Conservation (phyloP, 495 filamentous ascomycete genomes). For the Neurospora sp. region DNA sequence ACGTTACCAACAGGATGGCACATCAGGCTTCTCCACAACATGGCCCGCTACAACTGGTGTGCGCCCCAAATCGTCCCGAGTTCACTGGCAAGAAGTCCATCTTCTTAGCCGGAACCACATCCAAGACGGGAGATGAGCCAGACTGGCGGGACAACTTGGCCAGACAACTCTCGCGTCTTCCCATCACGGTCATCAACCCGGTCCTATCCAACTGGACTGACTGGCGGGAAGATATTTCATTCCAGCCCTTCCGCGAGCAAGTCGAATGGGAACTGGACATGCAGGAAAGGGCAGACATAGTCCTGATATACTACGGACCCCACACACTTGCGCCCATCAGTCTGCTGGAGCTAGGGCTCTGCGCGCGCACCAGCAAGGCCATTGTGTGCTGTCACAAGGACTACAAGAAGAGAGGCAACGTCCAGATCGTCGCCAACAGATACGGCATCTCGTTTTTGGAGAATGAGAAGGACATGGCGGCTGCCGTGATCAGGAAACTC, state of each 20-base stretch:
- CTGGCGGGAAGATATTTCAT: constrained; percentile 37
- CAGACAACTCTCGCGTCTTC: constrained; percentile 24
- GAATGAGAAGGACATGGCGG: constrained; percentile 19
- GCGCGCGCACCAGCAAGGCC: constrained; percentile 31
- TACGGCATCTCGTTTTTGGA: constrained; percentile 30
- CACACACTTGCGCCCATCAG: constrained; percentile 20
- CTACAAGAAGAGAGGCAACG: constrained; percentile 48
- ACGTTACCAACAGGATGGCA: not conserved
- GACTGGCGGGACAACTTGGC: constrained; percentile 34
- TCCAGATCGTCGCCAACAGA: constrained; percentile 41
- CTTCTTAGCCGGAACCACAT: constrained; percentile 37
- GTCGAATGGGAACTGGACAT: constrained; percentile 51
- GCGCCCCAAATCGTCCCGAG: constrained; percentile 21
- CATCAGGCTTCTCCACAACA: not conserved
- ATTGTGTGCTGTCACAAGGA: constrained; percentile 42
- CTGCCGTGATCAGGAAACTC: constrained; percentile 16
- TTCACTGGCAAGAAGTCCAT: constrained; percentile 19
- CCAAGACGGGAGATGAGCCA: constrained; percentile 6
- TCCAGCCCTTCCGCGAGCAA: constrained; percentile 38
- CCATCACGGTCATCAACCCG: constrained; percentile 52
- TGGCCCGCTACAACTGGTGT: constrained; percentile 7
- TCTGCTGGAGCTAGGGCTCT: constrained; percentile 31
- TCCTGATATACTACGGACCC: constrained; percentile 46
- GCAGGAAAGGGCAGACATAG: constrained; percentile 40
- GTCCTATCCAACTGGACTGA: constrained; percentile 41